Evolutionary conservation across 192 early-diverging fungal genomes (phyloP).

Genomic region (Backusella macrospora): DNA sequence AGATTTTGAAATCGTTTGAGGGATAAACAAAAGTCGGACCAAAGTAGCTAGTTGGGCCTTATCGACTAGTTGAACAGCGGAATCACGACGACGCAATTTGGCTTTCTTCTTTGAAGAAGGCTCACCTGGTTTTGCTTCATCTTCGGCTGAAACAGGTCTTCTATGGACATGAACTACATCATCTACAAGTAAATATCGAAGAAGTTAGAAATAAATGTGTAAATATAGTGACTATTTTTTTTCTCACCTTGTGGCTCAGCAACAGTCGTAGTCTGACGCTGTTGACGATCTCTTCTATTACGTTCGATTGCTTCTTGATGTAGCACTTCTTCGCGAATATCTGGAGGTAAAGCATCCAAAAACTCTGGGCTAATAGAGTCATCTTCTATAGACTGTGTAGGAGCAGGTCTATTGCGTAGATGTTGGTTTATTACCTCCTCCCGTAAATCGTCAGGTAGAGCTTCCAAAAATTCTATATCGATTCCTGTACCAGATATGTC

Average conservation of each 20-base stretch:
- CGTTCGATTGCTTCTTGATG: constrained; percentile 73
- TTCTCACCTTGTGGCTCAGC: background rate
- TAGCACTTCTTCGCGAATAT: constrained; percentile 89
- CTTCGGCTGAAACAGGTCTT: constrained; percentile 12
- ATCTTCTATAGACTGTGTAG: constrained; percentile 34
- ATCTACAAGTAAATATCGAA: background rate
- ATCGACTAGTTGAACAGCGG: constrained; percentile 83
- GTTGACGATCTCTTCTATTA: constrained; percentile 64
- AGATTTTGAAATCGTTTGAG: constrained; percentile 71
- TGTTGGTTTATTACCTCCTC: constrained; percentile 91
- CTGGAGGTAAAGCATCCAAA: constrained; percentile 86
- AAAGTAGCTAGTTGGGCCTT: constrained; percentile 79
- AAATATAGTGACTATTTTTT: background rate
- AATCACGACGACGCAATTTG: constrained; percentile 49
- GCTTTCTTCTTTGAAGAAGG: constrained; percentile 39
- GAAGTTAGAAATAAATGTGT: background rate
- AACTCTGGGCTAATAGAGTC: constrained; percentile 78
- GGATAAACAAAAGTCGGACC: constrained; percentile 85
- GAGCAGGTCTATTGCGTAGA: constrained; percentile 41
- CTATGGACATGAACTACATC: background rate
- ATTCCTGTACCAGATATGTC: constrained; percentile 96
- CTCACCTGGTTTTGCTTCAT: background rate
- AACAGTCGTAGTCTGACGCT: constrained; percentile 37
- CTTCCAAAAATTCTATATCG: constrained; percentile 90
- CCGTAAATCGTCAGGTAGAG: constrained; percentile 92